These are phyloP conservation scores for Diplodia intermedia DNA, from an alignment of 2,329 filamentous ascomycete genomes.

Conservation along the genomic window DNA sequence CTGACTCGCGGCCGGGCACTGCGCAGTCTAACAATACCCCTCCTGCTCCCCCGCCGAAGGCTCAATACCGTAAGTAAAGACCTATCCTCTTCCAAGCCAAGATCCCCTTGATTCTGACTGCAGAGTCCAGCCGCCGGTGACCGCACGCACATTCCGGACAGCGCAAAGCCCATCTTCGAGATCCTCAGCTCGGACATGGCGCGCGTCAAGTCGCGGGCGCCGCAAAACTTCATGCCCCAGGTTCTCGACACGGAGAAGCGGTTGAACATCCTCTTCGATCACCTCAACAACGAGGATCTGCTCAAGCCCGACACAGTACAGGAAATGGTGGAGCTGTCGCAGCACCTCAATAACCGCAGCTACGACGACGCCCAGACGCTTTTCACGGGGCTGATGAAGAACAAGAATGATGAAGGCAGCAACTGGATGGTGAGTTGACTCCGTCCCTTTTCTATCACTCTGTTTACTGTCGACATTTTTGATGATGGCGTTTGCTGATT, in stretches of 20 bases:
- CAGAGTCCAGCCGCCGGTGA: slow-evolving; percentile 69
- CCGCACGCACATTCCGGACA: slow-evolving; percentile 82
- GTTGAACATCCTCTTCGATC: slow-evolving; percentile 91
- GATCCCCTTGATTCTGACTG: neutral
- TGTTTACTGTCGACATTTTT: neutral
- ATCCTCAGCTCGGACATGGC: slow-evolving; percentile 85
- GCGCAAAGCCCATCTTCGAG: slow-evolving; percentile 79
- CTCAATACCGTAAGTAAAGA: slow-evolving; percentile 72
- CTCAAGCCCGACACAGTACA: slow-evolving; percentile 79
- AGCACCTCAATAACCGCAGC: slow-evolving; percentile 50
- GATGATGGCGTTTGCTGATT: neutral
- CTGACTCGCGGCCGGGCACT: slow-evolving; percentile 54
- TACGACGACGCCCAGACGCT: slow-evolving; percentile 55
- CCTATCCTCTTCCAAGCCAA: slow-evolving; percentile 37
- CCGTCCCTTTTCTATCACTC: neutral
- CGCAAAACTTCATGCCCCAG: slow-evolving; percentile 83
- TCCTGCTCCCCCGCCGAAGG: slow-evolving; percentile 44
- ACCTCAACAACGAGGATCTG: slow-evolving; percentile 93
- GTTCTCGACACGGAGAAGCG: slow-evolving; percentile 95
- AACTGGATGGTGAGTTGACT: slow-evolving; percentile 58
- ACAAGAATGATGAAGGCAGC: slow-evolving; percentile 57
- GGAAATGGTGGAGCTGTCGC: slow-evolving; percentile 65
- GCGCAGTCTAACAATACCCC: slow-evolving; percentile 58
- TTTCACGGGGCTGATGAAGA: slow-evolving; percentile 56
- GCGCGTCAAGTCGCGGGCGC: slow-evolving; percentile 83